Evolutionary conservation across 2,329 filamentous ascomycete genomes (phyloP), one percentile per base, ranked within the genome.

Genomic region (Mollisiaceae sp.): DNA sequence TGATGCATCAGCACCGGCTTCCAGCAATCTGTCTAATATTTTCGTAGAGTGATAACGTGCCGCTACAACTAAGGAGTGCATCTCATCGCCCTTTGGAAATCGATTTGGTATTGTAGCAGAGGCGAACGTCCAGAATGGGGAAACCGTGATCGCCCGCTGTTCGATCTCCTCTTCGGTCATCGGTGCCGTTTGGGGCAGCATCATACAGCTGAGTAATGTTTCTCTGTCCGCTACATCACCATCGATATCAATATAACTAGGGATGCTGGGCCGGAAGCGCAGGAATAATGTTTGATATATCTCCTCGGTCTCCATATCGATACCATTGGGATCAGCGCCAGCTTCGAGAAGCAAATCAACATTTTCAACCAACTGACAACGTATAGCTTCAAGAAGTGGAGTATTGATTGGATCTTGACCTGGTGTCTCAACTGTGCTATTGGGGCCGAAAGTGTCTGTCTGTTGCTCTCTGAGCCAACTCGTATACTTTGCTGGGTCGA

Each of bases 331-430:
- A 35, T 60, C 22, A 47, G 58, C 39, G 8, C 20, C 39, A 11
- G 39, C 38, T 35, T 47, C 27, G 18, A 60, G 39, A 5, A 60
- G 32, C 32, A 60, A 47, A 27, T 45, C 39, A 15, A 32, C 39
- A 45, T 47, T 60, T 36, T 35, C 20, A 60, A 22, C 38, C 20
- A 60, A 35, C n/a, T 60, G 58, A 35, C 38, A 60, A 24, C 58
- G 39, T 24, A 60, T 50, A 41, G 58, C 58, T 61, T 50, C 11
- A 41, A 41, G 38, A 41, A 41, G 38, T 12, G 38, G 38, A 18
- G 38, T 12, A 9, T 41, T 41, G 38, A 41, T 41, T 41, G 38
- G 38, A 41, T 41, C 38, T 41, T 41, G 38, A 12, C 38, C 38
- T 9, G 38, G 38, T 12, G 38, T 3, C 38, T 41, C 38, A 41